Evolutionary conservation across 176 grass and related monocot genomes (phyloP), one percentile per base, ranked within the genome.

Genomic region (Raddia distichophylla): DNA sequence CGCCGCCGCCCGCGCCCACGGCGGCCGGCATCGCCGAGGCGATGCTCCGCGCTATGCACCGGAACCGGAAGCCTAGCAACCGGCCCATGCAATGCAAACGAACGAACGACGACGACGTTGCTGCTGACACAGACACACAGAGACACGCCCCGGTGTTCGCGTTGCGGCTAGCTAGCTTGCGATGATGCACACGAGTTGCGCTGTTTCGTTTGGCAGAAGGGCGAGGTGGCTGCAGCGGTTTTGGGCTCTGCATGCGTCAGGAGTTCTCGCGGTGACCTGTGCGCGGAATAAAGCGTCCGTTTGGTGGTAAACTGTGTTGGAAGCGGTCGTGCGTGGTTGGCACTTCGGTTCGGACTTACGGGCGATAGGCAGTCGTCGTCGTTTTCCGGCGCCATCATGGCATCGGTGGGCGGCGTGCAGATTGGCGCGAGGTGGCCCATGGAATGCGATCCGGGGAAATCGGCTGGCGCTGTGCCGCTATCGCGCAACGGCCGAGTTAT

Each of bases 401-500:
- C 16, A 55, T 69, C 20, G 13, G 64, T 70, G 65, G 77, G 35
- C 35, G 19, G 76, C 47, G 47, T n/a, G 59, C 46, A 20, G 20
- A 74, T 73, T 3, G 75, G 61, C 11, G 76, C 57, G 57, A 2
- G 43, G 51, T 67, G 64, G 64, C 9, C 12, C 20, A 15, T 18
- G 70, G 49, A 27, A 4, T 10, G 12, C 34, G 37, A 68, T 33
- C 9, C 11, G 35, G 64, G 37, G 53, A 2, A 45, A 57, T 56
- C 0, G 17, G 64, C 65, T 40, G 48, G 63, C 64, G 51, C 64
- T 2, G 6, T 10, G 37, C 37, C 51, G 78, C 78, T 80, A 17
- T 80, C 64, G 56, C n/a, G n/a, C 65, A 80, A 58, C 64, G 40
- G 13, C 8, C 78, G 64, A 80, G 64, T 80, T 67, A 69, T 58